phyloP scores from a whole-genome alignment of 306 rosid species.

The Crotalaria pallida region DNA sequence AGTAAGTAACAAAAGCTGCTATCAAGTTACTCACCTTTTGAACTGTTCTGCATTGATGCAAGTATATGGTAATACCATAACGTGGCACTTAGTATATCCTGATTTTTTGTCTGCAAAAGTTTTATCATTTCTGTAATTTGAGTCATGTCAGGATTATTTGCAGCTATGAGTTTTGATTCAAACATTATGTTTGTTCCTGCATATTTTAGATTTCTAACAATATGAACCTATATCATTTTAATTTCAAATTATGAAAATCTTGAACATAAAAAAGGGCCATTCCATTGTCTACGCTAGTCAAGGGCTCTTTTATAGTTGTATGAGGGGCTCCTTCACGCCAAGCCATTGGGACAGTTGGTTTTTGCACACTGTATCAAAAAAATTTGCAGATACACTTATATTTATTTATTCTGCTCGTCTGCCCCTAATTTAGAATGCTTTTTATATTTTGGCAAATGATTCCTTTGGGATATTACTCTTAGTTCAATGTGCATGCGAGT shows the following conservation, averaged over 20 bases:
- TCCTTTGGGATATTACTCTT: neutral
- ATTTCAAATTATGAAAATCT: neutral
- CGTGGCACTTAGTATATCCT: neutral
- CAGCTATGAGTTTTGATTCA: neutral
- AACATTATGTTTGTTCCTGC: neutral
- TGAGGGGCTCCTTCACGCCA: too few relatives aligned
- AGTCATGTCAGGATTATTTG: neutral
- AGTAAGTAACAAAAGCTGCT: constrained; percentile 37
- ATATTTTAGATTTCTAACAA: neutral
- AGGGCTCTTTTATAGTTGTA: neutral
- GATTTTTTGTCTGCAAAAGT: neutral
- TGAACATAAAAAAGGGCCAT: neutral
- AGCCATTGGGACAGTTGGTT: neutral
- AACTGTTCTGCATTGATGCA: constrained; percentile 1
- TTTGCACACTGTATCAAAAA: neutral
- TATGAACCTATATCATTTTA: neutral
- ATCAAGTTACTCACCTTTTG: neutral
- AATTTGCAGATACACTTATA: neutral
- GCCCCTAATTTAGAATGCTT: neutral
- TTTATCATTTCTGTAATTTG: neutral
- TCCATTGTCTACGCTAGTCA: neutral
- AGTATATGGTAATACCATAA: neutral
- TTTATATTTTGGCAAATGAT: neutral
- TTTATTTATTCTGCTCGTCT: neutral
- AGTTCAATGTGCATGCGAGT: neutral